A percentile compares a stretch with the other conserved stretches of the same genome.
Evolutionary conservation across 129 eudicot genomes (phyloP).

Genomic region (Pulicaria dysenterica): DNA sequence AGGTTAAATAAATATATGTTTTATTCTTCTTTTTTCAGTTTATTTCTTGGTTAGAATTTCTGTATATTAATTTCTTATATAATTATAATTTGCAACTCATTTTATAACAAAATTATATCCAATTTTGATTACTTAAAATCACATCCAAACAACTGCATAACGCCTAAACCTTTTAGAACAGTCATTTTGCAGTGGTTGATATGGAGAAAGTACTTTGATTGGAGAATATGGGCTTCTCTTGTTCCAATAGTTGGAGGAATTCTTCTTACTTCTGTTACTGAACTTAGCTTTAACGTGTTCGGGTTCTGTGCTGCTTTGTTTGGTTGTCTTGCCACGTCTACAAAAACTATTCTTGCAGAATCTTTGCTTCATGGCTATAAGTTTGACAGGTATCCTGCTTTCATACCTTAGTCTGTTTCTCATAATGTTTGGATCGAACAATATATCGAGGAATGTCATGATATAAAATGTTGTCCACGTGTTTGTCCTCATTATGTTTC

Average conservation of each 20-base stretch:
- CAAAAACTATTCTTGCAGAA: conserved; percentile 97
- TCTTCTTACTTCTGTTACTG: conserved; percentile 89
- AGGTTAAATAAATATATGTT: conserved; percentile 48
- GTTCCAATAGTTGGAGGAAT: conserved; percentile 97
- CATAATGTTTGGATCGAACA: conserved; percentile 3
- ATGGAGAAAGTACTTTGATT: conserved; percentile 91
- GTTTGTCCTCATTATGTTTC: background rate
- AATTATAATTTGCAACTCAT: background rate
- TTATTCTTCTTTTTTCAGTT: background rate
- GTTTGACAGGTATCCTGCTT: conserved; percentile 77
- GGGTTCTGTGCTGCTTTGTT: conserved; percentile 97
- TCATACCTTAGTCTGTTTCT: background rate
- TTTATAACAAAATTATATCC: background rate
- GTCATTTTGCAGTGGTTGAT: conserved; percentile 96
- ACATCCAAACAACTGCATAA: background rate
- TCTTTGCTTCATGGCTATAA: conserved; percentile 93
- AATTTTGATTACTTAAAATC: background rate
- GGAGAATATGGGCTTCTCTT: conserved; percentile 91
- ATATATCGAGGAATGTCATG: background rate
- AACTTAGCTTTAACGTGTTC: conserved; percentile 81
- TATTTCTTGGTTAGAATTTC: background rate
- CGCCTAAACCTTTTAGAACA: conserved; percentile 40
- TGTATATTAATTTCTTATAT: background rate
- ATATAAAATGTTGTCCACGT: background rate
- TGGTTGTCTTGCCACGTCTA: conserved; percentile 97